Conservation (phyloP, 768 basidiomycete species). For the Suillus plorans region DNA sequence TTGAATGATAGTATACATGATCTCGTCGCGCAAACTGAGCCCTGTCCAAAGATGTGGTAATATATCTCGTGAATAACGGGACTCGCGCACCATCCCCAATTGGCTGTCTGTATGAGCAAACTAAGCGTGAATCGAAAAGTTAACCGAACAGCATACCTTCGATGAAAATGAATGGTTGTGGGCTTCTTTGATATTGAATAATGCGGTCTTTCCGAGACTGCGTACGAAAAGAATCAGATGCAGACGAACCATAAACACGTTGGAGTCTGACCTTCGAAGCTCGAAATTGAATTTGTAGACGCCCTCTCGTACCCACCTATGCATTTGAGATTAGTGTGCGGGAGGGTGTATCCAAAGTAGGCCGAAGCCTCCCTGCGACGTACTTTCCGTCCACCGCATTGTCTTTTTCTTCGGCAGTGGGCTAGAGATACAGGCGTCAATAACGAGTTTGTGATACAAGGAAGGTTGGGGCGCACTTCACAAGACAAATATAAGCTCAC, state of each 20-base stretch:
- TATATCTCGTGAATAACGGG: not conserved
- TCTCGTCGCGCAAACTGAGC: constrained; percentile 81
- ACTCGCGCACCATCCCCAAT: constrained; percentile 76
- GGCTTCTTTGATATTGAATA: constrained; percentile 74
- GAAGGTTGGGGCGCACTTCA: constrained; percentile 51
- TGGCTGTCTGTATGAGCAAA: constrained; percentile 55
- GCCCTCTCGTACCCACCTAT: constrained; percentile 82
- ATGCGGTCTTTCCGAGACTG: constrained; percentile 46
- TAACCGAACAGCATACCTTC: constrained; percentile 41
- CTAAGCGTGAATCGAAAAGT: constrained; percentile 15
- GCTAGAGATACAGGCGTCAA: constrained; percentile 41
- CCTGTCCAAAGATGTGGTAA: constrained; percentile 37
- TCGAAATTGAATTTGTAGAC: constrained; percentile 87
- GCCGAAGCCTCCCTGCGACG: constrained; percentile 9
- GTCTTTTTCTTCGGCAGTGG: constrained; percentile 75
- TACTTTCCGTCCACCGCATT: constrained; percentile 60
- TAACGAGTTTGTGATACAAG: not conserved
- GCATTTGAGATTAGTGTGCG: not conserved
- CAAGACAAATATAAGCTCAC: constrained; percentile 81
- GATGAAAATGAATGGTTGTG: constrained; percentile 80
- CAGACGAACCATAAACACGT: not conserved
- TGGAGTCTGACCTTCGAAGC: constrained; percentile 56
- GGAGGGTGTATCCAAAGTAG: constrained; percentile 1
- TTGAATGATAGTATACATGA: constrained; percentile 59
- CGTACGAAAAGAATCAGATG: constrained; percentile 14